phyloP scores from a whole-genome alignment of 2,329 filamentous ascomycete genomes.

The Rhynchosporium secalis region DNA sequence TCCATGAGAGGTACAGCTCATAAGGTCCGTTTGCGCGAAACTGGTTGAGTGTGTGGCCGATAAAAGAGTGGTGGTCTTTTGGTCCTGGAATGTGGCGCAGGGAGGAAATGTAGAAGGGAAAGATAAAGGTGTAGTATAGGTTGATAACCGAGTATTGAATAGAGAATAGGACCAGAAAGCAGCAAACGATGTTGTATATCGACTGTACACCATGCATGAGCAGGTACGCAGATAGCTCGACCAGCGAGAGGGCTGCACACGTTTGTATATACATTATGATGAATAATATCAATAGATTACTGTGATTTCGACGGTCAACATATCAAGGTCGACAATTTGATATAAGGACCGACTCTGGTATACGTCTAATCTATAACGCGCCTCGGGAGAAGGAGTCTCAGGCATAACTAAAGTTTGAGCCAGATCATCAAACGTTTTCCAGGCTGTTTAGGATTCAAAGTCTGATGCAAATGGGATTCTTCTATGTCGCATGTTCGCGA shows the following conservation, averaged over 20 bases:
- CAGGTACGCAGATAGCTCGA: background rate
- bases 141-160: constrained; percentile 3
- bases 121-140: constrained; percentile 3
- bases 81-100: constrained; percentile 8
- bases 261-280: background rate
- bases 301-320: background rate
- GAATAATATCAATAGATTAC: background rate
- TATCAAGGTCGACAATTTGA: background rate
- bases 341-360: background rate
- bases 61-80: constrained; percentile 13
- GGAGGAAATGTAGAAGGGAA: constrained; percentile 5
- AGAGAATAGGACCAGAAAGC: constrained; percentile 4
- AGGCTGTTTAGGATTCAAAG: background rate
- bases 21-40: constrained; percentile 33
- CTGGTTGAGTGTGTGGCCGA: constrained; percentile 45
- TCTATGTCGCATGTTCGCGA: background rate
- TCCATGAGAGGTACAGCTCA: constrained; percentile 38
- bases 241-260: constrained; percentile 3
- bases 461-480: background rate
- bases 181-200: background rate
- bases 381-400: background rate
- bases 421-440: background rate
- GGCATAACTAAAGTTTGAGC: background rate
- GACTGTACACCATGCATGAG: background rate
- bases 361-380: background rate